Evolutionary conservation across 345 rosid genomes (phyloP), one percentile per base, ranked within the genome.

Genomic region (Lumnitzera racemosa): DNA sequence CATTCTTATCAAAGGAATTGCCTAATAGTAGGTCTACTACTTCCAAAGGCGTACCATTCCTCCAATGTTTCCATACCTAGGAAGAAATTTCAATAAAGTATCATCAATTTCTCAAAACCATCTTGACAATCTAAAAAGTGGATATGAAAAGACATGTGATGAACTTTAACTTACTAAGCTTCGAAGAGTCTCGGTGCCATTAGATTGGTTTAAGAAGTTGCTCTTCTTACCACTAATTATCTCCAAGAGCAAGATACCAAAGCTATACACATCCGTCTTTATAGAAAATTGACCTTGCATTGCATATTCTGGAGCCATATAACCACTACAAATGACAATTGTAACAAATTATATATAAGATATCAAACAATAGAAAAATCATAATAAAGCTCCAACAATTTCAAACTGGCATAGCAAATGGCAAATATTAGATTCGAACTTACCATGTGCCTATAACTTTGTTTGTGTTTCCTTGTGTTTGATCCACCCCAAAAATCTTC

Each of bases 231-330:
- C 82, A 1, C 69, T 72, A 43, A 81, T 65, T 43, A 60, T 71
- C 25, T 75, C 76, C 0, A 71, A 57, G 15, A 76, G 25, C 9
- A 68, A 2, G 17, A 71, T 65, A n/a, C 71, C 64, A 3, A 71
- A 76, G 29, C 76, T 71, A 52, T 56, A 81, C 5, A 78, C 65
- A 54, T 81, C 79, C 0, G 78, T 72, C 41, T 78, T 75, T 0
- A 57, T 55, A 0, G 86, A 81, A 51, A 75, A 49, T 16, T 49
- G 70, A 3, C 80, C 79, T 1, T 54, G 68, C 51, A 24, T 48
- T 49, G 73, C 73, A 29, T 71, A 81, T 51, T 81, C 83, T 0
- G 77, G 83, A 56, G 83, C 70, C 78, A 73, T 75, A 55, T 78
- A 81, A 20, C 79, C 86, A 15, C 83, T 81, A 36, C 43, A 36